These are phyloP conservation scores for Coemansia aciculifera DNA, from an alignment of 192 early-diverging fungal species.

Conservation along the genomic window DNA sequence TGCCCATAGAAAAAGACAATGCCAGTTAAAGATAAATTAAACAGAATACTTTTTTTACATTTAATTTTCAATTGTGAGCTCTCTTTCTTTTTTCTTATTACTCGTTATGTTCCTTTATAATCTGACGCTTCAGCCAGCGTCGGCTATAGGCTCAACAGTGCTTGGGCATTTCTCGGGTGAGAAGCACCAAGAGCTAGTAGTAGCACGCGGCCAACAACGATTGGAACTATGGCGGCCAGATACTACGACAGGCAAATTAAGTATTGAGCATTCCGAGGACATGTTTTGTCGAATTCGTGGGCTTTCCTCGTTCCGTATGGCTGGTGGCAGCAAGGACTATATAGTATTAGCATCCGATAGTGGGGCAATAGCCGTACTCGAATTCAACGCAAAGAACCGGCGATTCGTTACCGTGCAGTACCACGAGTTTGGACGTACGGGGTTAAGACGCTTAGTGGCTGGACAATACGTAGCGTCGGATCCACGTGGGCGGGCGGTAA, in stretches of 20 bases:
- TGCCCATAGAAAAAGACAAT: not conserved
- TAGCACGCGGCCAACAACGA: slow-evolving; percentile 63
- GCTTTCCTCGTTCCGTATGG: slow-evolving; percentile 80
- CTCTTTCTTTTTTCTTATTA: no score
- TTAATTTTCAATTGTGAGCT: not conserved
- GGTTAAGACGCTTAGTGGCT: slow-evolving; percentile 83
- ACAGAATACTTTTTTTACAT: not conserved
- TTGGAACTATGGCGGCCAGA: slow-evolving; percentile 85
- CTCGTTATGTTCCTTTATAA: slow-evolving; percentile 71
- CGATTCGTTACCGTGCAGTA: slow-evolving; percentile 80
- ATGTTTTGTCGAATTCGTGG: slow-evolving; percentile 86
- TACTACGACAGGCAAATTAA: slow-evolving; percentile 76
- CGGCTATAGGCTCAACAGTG: slow-evolving; percentile 72
- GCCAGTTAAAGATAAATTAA: not conserved
- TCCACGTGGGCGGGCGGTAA: slow-evolving; percentile 93
- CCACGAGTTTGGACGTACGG: slow-evolving; percentile 94
- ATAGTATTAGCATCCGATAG: slow-evolving; percentile 89
- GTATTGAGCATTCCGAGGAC: slow-evolving; percentile 68
- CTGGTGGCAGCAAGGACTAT: slow-evolving; percentile 90
- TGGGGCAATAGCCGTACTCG: slow-evolving; percentile 85
- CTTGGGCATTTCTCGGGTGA: slow-evolving; percentile 93
- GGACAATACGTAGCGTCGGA: slow-evolving; percentile 96
- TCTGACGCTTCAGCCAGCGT: slow-evolving; percentile 81
- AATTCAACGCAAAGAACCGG: slow-evolving; percentile 77
- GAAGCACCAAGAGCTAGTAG: slow-evolving; percentile 84